Conservation (phyloP, 2,329 filamentous ascomycete species). For the Alternaria infectoria region DNA sequence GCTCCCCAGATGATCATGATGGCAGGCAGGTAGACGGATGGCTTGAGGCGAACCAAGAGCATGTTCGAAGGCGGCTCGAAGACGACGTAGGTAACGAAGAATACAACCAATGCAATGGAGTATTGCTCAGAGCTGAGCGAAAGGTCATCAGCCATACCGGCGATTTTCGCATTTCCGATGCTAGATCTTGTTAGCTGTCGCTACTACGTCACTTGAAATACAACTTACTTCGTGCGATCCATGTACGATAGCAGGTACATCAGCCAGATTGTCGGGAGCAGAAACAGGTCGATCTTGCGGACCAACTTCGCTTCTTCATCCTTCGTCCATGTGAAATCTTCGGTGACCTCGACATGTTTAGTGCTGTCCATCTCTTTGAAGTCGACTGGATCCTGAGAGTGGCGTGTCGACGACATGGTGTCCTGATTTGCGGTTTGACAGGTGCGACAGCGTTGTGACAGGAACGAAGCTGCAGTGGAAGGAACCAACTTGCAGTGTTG, state of each 20-base stretch:
- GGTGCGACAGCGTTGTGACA: not conserved
- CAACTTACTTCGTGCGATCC: conserved; percentile 49
- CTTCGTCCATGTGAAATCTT: conserved; percentile 54
- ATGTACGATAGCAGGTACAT: conserved; percentile 59
- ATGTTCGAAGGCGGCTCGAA: conserved; percentile 63
- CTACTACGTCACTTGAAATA: not conserved
- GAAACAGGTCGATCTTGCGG: conserved; percentile 56
- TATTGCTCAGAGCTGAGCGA: conserved; percentile 58
- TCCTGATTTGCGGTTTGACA: conserved; percentile 1
- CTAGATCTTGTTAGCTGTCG: not conserved
- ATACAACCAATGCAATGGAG: conserved; percentile 59
- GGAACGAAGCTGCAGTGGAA: not conserved
- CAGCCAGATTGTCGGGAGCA: conserved; percentile 57
- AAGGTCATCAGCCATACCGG: conserved; percentile 58
- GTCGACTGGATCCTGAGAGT: conserved; percentile 26
- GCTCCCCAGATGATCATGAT: conserved; percentile 63
- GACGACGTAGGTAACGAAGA: conserved; percentile 60
- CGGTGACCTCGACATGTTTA: conserved; percentile 54
- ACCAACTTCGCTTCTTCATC: conserved; percentile 58
- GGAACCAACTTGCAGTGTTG: not conserved
- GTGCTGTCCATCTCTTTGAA: conserved; percentile 44
- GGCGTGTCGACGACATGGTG: conserved; percentile 32
- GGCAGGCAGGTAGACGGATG: conserved; percentile 56
- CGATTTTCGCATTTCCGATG: conserved; percentile 60
- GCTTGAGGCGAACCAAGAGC: conserved; percentile 57